Base-by-base conservation (phyloP, 345 rosid species). In the Rhizophora apiculata region DNA sequence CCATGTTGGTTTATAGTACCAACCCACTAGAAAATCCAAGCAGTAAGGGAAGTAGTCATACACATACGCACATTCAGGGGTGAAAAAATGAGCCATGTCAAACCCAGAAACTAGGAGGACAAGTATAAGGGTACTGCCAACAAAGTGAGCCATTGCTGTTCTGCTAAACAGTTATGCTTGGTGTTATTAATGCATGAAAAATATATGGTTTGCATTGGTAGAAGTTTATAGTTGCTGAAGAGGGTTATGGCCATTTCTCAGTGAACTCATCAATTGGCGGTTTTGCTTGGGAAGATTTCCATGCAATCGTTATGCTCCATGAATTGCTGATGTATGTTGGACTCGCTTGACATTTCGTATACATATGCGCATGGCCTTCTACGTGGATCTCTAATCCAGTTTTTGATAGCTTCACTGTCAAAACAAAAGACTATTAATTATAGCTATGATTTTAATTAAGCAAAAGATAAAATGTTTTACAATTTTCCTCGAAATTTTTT, bases 291-390 rank as follows among this genome's bases (percentile, higher is more conserved):
- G 18, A 43, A 43, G 22, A 16, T 30, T 10, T 11, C 10, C 71
- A 66, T 73, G 76, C 32, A 31, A 15, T 31, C 26, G 20, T 67
- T 53, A 62, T 67, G 67, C 20, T 66, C 65, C 71, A 11, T 46
- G 30, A 27, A 15, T 72, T 72, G 30, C 58, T 46, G 31, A 32
- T 58, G 20, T 21, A n/a, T 72, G 58, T 48, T 64, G 48, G 55
- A n/a, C 26, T n/a, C 10, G 27, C 37, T 34, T 34, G 2, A 34
- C 7, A 34, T 34, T 7, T 34, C 37, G 37, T 34, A 34, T 34
- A 34, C 37, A 34, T 7, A 34, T 34, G 37, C 6, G 37, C 37
- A 34, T 34, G 10, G 37, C 37, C 10, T 7, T 34, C 37, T 34
- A 34, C 9, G 2, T 34, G 0, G 2, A 34, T 34, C 37, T 34